These are phyloP conservation scores for Chaetomiaceae sp. DNA, from an alignment of 2,329 filamentous ascomycete genomes.

Conservation along the genomic window DNA sequence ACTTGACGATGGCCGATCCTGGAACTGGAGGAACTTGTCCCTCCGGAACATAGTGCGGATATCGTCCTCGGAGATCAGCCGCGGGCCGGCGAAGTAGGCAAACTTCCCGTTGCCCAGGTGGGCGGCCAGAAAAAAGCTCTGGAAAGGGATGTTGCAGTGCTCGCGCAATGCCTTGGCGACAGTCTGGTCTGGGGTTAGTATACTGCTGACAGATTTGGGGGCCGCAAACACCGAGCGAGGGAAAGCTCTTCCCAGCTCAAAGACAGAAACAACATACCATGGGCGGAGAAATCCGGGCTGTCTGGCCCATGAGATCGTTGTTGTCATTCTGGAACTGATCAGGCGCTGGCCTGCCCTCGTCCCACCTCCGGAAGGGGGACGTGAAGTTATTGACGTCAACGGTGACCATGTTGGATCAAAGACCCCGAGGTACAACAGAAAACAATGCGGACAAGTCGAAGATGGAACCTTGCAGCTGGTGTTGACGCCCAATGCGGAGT, in stretches of 20 bases:
- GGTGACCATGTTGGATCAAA: constrained; percentile 19
- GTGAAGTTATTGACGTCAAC: constrained; percentile 9
- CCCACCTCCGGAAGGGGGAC: constrained; percentile 23
- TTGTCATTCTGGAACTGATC: constrained; percentile 14
- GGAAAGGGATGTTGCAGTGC: constrained; percentile 47
- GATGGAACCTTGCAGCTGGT: not conserved
- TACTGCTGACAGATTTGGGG: too few species aligned
- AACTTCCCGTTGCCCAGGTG: constrained; percentile 44
- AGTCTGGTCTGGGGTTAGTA: constrained; percentile 23
- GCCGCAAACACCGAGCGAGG: too few species aligned
- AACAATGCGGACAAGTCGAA: not conserved
- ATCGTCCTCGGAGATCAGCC: constrained; percentile 35
- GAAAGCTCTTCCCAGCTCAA: too few species aligned
- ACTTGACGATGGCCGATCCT: constrained; percentile 37
- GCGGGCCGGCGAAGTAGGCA: constrained; percentile 43
- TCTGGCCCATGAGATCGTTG: constrained; percentile 18
- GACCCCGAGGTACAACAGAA: not conserved
- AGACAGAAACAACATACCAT: constrained; percentile 16
- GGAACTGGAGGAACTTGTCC: constrained; percentile 35
- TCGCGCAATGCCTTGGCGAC: constrained; percentile 49
- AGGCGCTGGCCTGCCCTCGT: constrained; percentile 16
- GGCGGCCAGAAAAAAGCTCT: constrained; percentile 49
- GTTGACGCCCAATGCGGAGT: not conserved
- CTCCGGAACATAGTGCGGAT: constrained; percentile 44
- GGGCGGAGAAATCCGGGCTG: constrained; percentile 22